phyloP scores from a whole-genome alignment of 2,329 filamentous ascomycete species.

The Gaeumannomyces sp. region DNA sequence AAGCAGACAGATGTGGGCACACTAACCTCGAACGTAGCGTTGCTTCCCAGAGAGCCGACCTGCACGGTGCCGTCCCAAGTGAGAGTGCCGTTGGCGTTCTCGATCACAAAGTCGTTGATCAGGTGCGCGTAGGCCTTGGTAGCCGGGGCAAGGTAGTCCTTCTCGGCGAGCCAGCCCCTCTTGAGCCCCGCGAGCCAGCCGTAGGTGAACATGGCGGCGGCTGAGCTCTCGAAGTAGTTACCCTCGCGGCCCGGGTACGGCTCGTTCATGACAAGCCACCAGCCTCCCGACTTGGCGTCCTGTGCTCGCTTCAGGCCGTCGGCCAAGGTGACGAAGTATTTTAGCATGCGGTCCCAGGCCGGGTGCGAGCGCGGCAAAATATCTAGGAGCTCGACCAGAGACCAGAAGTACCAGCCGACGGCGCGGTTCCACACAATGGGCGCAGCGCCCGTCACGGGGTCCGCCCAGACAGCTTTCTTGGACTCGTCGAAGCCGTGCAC shows the following conservation, averaged over 20 bases:
- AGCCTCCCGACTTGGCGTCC: slow-evolving; percentile 12
- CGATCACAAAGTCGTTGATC: slow-evolving; percentile 9
- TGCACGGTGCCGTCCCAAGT: slow-evolving; percentile 8
- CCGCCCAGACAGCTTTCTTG: slow-evolving; percentile 44
- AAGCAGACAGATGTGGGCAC: background rate
- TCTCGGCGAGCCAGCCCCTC: slow-evolving; percentile 5
- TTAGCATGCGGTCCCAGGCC: slow-evolving; percentile 12
- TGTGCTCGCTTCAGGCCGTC: slow-evolving; percentile 15
- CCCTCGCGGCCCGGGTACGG: slow-evolving; percentile 38
- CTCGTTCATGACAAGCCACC: slow-evolving; percentile 10
- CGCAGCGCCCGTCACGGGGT: slow-evolving; percentile 40
- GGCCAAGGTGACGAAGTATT: slow-evolving; percentile 11
- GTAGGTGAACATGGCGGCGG: slow-evolving; percentile 52
- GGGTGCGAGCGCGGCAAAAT: slow-evolving; percentile 18
- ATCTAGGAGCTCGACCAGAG: slow-evolving; percentile 20
- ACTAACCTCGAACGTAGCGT: slow-evolving; percentile 9
- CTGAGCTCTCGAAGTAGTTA: slow-evolving; percentile 57
- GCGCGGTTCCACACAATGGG: slow-evolving; percentile 47
- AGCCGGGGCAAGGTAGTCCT: slow-evolving; percentile 24
- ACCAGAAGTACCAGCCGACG: slow-evolving; percentile 44
- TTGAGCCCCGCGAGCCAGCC: slow-evolving; percentile 31
- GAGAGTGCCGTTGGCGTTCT: slow-evolving; percentile 7
- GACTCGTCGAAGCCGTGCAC: slow-evolving; percentile 50
- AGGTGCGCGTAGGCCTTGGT: slow-evolving; percentile 5
- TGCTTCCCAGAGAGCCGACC: slow-evolving; percentile 8